A percentile compares a stretch with the other conserved stretches of the same genome.
phyloP scores from a whole-genome alignment of 2,329 filamentous ascomycete genomes.

The Coniella lustricola region DNA sequence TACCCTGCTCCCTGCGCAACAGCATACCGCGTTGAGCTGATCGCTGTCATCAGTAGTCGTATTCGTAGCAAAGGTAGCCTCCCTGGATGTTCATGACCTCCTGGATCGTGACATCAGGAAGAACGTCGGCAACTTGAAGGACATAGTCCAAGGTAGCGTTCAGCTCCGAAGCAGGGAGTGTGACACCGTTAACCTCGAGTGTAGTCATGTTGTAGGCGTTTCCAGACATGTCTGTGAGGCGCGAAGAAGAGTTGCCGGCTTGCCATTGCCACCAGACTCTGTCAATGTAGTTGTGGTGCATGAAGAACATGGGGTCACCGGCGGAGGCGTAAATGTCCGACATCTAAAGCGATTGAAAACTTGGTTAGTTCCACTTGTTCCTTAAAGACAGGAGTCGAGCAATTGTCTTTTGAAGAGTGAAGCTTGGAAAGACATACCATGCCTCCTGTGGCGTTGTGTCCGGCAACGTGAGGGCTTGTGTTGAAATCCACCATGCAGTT shows the following conservation, averaged over 20 bases:
- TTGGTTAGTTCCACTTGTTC: neutral
- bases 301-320: slow-evolving; percentile 27
- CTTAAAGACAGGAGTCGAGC: too few species aligned
- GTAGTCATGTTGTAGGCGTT: slow-evolving; percentile 5
- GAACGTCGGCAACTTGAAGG: neutral
- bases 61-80: slow-evolving; percentile 1
- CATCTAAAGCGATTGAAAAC: slow-evolving; percentile 6
- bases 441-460: neutral
- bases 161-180: neutral
- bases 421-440: neutral
- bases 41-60: neutral
- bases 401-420: too few species aligned
- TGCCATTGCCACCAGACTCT: slow-evolving; percentile 21
- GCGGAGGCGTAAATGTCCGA: slow-evolving; percentile 14
- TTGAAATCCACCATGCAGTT: neutral
- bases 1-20: too few species aligned
- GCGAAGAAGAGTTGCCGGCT: neutral
- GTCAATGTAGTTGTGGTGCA: slow-evolving; percentile 27
- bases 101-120: neutral
- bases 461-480: neutral
- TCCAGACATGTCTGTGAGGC: slow-evolving; percentile 5
- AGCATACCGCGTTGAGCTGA: too few species aligned
- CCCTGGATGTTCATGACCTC: slow-evolving; percentile 8
- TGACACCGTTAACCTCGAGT: neutral
- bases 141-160: slow-evolving; percentile 1